Base-by-base conservation (phyloP, 2,329 filamentous ascomycete genomes). In the Penicillium vulpinum region DNA sequence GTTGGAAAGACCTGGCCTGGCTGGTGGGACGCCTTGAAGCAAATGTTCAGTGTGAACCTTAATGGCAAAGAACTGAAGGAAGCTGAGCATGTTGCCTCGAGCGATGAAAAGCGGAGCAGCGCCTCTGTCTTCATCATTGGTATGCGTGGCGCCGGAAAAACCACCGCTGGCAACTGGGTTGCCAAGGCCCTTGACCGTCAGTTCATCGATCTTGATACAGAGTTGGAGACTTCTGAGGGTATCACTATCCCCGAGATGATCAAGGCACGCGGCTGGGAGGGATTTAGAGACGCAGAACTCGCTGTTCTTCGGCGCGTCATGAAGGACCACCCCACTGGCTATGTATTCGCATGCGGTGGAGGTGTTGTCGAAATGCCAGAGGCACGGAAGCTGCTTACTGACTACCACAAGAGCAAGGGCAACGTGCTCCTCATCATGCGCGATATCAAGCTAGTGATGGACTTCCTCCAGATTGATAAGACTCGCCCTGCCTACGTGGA, bases 1-100 rank as follows among this genome's bases (percentile, higher is more conserved):
- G 90, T 91, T 3, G 92, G 90, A 39, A 99, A 99, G 81, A 99
- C 94, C 2, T 99, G 94, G 94, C 94, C 94, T 0, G 94, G 93
- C 10, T 99, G 94, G 91, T 99, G 94, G 94, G 94, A 99, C 74
- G 86, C 88, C 18, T 77, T 97, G 54, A 87, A 88, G 22, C 86
- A 89, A 64, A 84, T 85, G 15, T 99, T 97, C 79, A 82, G 86
- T 33, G 89, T 90, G 28, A 77, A 82, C 28, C 79, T 97, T n/a
- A 84, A 88, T 58, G 94, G 94, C 13, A 84, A 88, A 35, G 91
- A 95, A 65, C 67, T 80, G 16, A 74, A 65, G 29, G 77, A 72
- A 57, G 70, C 69, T 6, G 71, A 73, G 45, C 60, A 64, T 26
- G 63, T 77, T 44, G 73, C 75, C 24, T 68, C 73, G 11, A 76